phyloP scores from a whole-genome alignment of 345 rosid genomes.

The Microcos paniculata region DNA sequence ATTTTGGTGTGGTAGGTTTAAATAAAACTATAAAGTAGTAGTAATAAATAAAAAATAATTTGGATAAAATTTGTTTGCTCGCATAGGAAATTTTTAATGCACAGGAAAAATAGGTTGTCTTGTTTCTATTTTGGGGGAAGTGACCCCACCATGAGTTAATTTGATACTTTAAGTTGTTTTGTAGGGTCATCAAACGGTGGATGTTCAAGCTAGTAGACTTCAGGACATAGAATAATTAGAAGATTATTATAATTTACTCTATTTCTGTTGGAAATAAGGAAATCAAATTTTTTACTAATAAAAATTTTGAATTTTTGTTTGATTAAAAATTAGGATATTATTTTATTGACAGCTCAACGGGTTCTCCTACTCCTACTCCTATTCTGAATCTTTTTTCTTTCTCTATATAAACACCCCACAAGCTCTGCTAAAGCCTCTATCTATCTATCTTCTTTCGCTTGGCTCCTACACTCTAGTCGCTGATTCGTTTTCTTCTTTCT shows the following conservation, averaged over 20 bases:
- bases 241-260: neutral
- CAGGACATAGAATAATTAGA: neutral
- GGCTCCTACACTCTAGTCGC: neutral
- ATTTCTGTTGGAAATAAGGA: neutral
- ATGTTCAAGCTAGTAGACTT: neutral
- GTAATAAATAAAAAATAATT: no score
- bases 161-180: neutral
- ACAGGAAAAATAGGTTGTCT: neutral
- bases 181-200: slow-evolving; percentile 18
- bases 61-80: neutral
- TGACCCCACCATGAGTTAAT: neutral
- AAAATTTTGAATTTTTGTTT: neutral
- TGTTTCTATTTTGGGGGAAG: neutral
- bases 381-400: neutral
- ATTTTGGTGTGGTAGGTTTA: neutral
- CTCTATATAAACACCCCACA: slow-evolving; percentile 33
- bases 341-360: slow-evolving; percentile 39
- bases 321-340: neutral
- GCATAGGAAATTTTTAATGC: no score
- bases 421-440: slow-evolving; percentile 14
- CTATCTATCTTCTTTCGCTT: neutral
- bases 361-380: neutral
- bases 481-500: neutral
- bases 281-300: neutral
- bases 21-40: no score